A percentile compares a stretch with the other conserved stretches of the same genome.
phyloP scores from a whole-genome alignment of 2,329 filamentous ascomycete species.

The Phialemonium atrogriseum region DNA sequence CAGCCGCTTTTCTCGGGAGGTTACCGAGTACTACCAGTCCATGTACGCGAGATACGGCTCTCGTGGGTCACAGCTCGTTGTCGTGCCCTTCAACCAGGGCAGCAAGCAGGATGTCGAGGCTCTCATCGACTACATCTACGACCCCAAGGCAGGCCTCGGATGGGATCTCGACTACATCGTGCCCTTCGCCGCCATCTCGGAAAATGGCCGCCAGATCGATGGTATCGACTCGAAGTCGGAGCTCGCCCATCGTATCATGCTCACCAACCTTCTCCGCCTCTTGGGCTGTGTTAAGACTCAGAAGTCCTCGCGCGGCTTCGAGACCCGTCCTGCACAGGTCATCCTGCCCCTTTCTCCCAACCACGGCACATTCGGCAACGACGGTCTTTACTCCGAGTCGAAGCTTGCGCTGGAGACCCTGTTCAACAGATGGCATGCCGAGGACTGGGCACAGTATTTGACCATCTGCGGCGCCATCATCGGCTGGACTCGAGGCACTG shows the following conservation, averaged over 20 bases:
- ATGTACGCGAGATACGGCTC: slow-evolving; percentile 96
- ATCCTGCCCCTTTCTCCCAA: slow-evolving; percentile 94
- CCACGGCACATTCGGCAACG: slow-evolving; percentile 96
- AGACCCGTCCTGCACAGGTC: slow-evolving; percentile 93
- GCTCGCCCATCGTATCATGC: slow-evolving; percentile 96
- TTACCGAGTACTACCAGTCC: slow-evolving; percentile 97
- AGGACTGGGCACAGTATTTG: slow-evolving; percentile 95
- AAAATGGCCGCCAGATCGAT: slow-evolving; percentile 96
- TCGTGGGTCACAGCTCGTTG: slow-evolving; percentile 90
- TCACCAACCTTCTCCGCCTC: slow-evolving; percentile 91
- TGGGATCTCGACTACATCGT: slow-evolving; percentile 97
- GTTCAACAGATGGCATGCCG: slow-evolving; percentile 97
- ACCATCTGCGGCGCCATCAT: slow-evolving; percentile 98
- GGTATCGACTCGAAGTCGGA: slow-evolving; percentile 95
- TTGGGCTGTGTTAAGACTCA: slow-evolving; percentile 85
- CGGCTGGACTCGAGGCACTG: slow-evolving; percentile 97
- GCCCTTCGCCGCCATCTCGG: slow-evolving; percentile 94
- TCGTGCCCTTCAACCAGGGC: slow-evolving; percentile 98
- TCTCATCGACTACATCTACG: slow-evolving; percentile 92
- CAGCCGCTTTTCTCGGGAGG: slow-evolving; percentile 90
- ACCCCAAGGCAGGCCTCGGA: slow-evolving; percentile 88
- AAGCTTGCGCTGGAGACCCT: slow-evolving; percentile 95
- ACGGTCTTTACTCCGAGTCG: slow-evolving; percentile 96
- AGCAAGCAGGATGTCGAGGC: slow-evolving; percentile 97
- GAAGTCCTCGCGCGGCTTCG: slow-evolving; percentile 79